phyloP scores from a whole-genome alignment of 1,284 basidiomycete genomes.

The Melampsora larici-populina region DNA sequence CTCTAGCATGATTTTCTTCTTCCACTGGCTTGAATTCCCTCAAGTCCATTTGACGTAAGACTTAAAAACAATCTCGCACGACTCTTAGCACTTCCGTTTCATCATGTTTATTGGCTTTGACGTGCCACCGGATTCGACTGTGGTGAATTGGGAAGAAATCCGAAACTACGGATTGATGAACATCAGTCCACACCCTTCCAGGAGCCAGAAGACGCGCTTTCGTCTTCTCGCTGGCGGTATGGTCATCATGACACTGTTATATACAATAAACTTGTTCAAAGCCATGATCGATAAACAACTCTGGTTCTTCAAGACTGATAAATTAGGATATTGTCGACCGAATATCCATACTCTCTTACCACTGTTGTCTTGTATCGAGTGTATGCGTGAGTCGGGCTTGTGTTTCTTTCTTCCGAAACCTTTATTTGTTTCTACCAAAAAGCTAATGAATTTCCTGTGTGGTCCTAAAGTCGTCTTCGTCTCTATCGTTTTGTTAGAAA shows the following conservation, averaged over 20 bases:
- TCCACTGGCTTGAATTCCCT: no score
- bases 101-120: no score
- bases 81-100: no score
- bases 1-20: no score
- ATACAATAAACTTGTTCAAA: not conserved
- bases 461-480: not conserved
- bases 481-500: not conserved
- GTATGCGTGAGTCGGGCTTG: not conserved
- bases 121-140: not conserved
- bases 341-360: not conserved
- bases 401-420: not conserved
- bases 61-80: no score
- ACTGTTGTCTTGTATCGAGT: not conserved
- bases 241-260: not conserved
- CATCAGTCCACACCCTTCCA: not conserved
- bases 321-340: not conserved
- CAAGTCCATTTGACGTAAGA: no score
- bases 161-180: not conserved
- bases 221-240: not conserved
- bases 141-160: not conserved
- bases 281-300: not conserved
- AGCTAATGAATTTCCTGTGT: not conserved
- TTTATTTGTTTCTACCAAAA: not conserved
- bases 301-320: constrained; percentile 1
- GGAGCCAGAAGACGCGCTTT: not conserved